Base-by-base conservation (phyloP, 805 yeast species). In the Kuraishia ogatae region DNA sequence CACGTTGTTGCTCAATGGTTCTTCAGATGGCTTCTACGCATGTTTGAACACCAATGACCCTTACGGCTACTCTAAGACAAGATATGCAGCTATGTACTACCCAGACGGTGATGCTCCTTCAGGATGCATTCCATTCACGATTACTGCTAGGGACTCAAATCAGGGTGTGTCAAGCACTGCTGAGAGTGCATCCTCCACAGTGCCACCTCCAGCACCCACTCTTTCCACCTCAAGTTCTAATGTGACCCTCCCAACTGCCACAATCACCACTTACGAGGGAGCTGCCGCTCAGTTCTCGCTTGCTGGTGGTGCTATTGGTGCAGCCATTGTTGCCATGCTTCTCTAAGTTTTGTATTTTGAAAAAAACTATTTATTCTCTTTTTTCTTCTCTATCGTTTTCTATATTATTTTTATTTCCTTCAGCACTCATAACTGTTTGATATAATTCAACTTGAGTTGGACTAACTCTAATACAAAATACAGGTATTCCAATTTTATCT, bases 31-130 rank as follows among this genome's bases (percentile, higher is more conserved):
- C 24, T 74, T 76, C 67, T 72, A 65, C 60, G 81, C 76, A 53
- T 72, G 73, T 60, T 73, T 68, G 71, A 71, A 76, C 67, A 67
- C 72, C 56, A 61, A 60, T 50, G 82, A 78, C 61, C 78, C 80
- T 24, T 77, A 77, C 67, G 48, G 57, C n/a, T 71, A 67, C 64
- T 73, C 78, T 43, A 46, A 59, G 20, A 15, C 50, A 11, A 17
- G 57, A 21, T 72, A 62, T 57, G 65, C 65, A 54, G 66, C 70
- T 54, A 65, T 62, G 60, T 69, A 54, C 60, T 57, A 56, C 60
- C 19, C n/a, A 13, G 47, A n/a, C 11, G 26, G 21, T n/a, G 48
- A 15, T 22, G 53, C 53, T 50, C 53, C 53, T 2, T 7, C n/a
- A 2, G 53, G 48, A 4, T 20, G 35, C 21, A 24, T 50, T 11